Conservation (phyloP, 345 rosid species). For the Eucalyptus sp. region DNA sequence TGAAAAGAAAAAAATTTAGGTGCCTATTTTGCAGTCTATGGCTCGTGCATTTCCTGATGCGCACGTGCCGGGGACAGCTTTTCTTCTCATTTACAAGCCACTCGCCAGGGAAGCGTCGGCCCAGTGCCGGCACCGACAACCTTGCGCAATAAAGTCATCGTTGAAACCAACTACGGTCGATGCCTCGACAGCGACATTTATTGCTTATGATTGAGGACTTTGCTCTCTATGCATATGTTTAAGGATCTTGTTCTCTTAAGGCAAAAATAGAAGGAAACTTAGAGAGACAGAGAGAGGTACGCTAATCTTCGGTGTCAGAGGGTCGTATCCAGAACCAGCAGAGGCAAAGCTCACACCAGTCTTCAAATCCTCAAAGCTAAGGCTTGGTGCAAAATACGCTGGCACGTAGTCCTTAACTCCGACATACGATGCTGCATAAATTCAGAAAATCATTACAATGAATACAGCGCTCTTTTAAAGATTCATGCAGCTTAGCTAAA, state of each 20-base stretch:
- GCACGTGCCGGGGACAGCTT: not conserved
- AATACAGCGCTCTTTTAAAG: not conserved
- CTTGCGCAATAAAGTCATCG: not conserved
- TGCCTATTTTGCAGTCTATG: not conserved
- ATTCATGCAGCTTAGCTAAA: not conserved
- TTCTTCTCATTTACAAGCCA: not conserved
- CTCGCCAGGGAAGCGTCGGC: not conserved
- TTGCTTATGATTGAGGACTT: not conserved
- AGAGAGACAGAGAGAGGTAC: constrained; percentile 14
- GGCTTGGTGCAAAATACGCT: constrained; percentile 60
- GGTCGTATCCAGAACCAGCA: constrained; percentile 78
- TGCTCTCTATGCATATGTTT: not conserved
- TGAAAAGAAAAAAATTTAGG: not conserved
- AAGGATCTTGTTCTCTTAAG: not conserved
- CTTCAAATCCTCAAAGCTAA: constrained; percentile 47
- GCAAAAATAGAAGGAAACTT: not conserved
- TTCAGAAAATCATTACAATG: not conserved
- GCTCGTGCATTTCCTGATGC: not conserved
- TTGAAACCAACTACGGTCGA: not conserved
- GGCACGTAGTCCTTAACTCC: constrained; percentile 67
- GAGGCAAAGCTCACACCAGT: constrained; percentile 92
- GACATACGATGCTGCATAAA: constrained; percentile 41
- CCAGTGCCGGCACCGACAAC: not conserved
- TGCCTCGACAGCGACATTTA: not conserved
- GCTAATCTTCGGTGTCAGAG: constrained; percentile 46